Conservation (phyloP, 2,329 filamentous ascomycete species). For the Pestalotiopsis sp. region DNA sequence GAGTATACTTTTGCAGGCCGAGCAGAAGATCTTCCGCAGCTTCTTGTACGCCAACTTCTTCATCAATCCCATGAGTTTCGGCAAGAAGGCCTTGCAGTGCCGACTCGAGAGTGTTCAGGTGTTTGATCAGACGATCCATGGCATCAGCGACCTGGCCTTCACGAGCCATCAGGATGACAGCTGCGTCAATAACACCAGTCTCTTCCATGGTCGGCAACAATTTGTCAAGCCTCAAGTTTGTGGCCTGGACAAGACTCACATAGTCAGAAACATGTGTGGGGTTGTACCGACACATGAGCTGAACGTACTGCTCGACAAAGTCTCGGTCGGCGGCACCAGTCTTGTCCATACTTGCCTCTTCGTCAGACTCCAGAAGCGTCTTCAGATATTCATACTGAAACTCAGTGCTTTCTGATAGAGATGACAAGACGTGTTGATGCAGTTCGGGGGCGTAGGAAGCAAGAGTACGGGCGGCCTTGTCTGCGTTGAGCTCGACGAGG, state of each 20-base stretch:
- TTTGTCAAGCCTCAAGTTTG: slow-evolving; percentile 77
- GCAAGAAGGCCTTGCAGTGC: slow-evolving; percentile 74
- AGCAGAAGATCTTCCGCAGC: slow-evolving; percentile 74
- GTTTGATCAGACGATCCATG: slow-evolving; percentile 82
- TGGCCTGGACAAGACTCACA: slow-evolving; percentile 73
- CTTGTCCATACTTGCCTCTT: slow-evolving; percentile 31
- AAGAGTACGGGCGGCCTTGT: slow-evolving; percentile 66
- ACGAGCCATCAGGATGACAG: slow-evolving; percentile 85
- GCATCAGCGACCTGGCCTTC: slow-evolving; percentile 83
- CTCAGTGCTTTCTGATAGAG: slow-evolving; percentile 61
- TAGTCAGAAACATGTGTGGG: slow-evolving; percentile 84
- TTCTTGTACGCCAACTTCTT: slow-evolving; percentile 58
- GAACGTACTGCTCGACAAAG: slow-evolving; percentile 83
- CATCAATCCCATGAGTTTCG: slow-evolving; percentile 58
- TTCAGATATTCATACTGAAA: slow-evolving; percentile 77
- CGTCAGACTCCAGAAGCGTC: slow-evolving; percentile 70
- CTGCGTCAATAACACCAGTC: slow-evolving; percentile 88
- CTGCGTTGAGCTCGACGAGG: slow-evolving; percentile 68
- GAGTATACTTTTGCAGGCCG: slow-evolving; percentile 83
- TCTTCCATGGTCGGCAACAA: slow-evolving; percentile 87
- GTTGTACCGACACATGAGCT: slow-evolving; percentile 87
- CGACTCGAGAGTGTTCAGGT: slow-evolving; percentile 78
- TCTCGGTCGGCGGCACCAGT: slow-evolving; percentile 49
- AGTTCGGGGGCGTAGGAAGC: slow-evolving; percentile 63
- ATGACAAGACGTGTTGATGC: slow-evolving; percentile 66